Evolutionary conservation across 2,329 filamentous ascomycete genomes (phyloP).

Genomic region (Sclerotiophoma versabilis): DNA sequence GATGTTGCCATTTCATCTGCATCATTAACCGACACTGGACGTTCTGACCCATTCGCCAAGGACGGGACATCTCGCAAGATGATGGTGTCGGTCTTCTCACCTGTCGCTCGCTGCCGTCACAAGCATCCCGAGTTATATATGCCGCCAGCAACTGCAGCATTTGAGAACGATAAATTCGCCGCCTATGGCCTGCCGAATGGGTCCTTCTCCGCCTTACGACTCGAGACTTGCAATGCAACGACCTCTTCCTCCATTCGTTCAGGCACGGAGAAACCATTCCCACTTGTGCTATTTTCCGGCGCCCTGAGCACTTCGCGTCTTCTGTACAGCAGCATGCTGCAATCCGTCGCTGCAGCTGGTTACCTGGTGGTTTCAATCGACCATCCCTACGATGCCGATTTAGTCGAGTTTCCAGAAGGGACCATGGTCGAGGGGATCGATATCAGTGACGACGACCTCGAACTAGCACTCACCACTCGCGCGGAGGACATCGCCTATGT

Average conservation of each 20-base stretch:
- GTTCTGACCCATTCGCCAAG: slow-evolving; percentile 32
- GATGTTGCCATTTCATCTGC: slow-evolving; percentile 23
- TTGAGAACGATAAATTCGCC: slow-evolving; percentile 31
- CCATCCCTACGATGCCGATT: slow-evolving; percentile 57
- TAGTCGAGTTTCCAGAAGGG: slow-evolving; percentile 60
- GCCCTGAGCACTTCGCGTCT: slow-evolving; percentile 55
- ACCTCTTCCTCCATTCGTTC: neutral
- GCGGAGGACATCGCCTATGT: slow-evolving; percentile 33
- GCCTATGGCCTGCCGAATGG: slow-evolving; percentile 39
- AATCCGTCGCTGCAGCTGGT: slow-evolving; percentile 57
- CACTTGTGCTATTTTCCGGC: slow-evolving; percentile 54
- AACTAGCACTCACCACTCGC: slow-evolving; percentile 29
- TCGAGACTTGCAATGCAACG: slow-evolving; percentile 25
- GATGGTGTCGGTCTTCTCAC: slow-evolving; percentile 37
- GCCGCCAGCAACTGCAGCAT: slow-evolving; percentile 30
- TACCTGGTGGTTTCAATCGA: slow-evolving; percentile 59
- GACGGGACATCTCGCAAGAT: slow-evolving; percentile 26
- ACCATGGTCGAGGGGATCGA: slow-evolving; percentile 35
- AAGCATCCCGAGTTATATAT: slow-evolving; percentile 27
- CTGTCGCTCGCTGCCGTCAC: slow-evolving; percentile 21
- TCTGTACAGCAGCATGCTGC: slow-evolving; percentile 54
- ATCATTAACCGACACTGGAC: slow-evolving; percentile 25
- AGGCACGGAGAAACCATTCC: neutral
- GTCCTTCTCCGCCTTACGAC: slow-evolving; percentile 24
- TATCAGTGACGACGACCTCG: slow-evolving; percentile 34